Conservation (phyloP, 108 stramenopile species). For the Tribonema minus region DNA sequence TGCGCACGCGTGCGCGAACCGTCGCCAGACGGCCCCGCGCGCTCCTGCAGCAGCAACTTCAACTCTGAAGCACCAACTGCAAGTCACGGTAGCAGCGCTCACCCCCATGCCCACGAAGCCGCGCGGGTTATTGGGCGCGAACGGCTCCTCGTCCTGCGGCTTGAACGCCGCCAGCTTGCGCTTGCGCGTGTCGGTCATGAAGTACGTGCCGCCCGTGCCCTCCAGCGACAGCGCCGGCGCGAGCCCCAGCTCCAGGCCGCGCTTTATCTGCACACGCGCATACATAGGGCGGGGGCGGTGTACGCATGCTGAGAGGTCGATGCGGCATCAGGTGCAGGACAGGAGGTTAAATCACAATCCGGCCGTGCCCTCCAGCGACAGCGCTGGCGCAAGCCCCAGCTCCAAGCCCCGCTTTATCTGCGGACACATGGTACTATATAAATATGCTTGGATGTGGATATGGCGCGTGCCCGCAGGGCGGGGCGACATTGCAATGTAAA, state of each 20-base stretch:
- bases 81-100: no score
- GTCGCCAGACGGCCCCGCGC: no score
- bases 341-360: conserved; percentile 46
- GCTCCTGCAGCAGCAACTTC: no score
- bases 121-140: conserved; percentile 91
- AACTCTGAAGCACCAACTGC: no score
- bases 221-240: conserved; percentile 77
- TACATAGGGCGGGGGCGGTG: not conserved
- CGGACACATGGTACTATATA: no score
- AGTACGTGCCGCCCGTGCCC: conserved; percentile 95
- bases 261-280: conserved; percentile 17
- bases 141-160: conserved; percentile 96
- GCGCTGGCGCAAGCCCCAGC: conserved; percentile 58
- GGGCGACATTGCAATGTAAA: no score
- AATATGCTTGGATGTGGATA: no score
- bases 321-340: not conserved
- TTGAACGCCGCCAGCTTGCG: conserved; percentile 88
- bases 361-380: conserved; percentile 86
- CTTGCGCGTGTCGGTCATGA: conserved; percentile 75
- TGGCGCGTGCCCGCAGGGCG: no score
- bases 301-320: not conserved
- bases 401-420: conserved; percentile 33
- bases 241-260: conserved; percentile 33
- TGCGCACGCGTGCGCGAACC: no score
- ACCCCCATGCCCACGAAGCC: conserved; percentile 58